These are phyloP conservation scores for Rosa rugosa DNA, from an alignment of 306 rosid species.

Conservation along the genomic window DNA sequence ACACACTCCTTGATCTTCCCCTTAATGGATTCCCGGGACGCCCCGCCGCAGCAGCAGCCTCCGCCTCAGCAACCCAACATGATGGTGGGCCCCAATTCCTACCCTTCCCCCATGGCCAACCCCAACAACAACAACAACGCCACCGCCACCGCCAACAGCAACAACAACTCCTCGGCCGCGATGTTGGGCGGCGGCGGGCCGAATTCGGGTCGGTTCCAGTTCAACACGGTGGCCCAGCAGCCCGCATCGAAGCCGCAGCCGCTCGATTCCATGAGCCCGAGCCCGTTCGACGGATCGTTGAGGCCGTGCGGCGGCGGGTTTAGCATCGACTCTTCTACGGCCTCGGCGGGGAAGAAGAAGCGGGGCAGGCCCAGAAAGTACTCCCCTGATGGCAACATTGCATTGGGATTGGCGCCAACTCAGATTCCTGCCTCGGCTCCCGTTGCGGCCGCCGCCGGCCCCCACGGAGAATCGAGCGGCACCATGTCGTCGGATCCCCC, in stretches of 20 bases:
- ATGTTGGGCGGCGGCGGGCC: slow-evolving; percentile 39
- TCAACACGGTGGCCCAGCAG: slow-evolving; percentile 37
- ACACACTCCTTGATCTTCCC: slow-evolving; percentile 2
- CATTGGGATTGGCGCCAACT: slow-evolving; percentile 55
- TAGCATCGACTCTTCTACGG: slow-evolving; percentile 34
- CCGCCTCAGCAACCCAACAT: slow-evolving; percentile 38
- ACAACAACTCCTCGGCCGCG: slow-evolving; percentile 20
- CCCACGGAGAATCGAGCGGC: slow-evolving; percentile 51
- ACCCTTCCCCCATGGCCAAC: slow-evolving; percentile 34
- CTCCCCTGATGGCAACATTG: slow-evolving; percentile 72
- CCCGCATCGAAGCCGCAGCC: slow-evolving; percentile 36
- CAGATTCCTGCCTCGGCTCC: slow-evolving; percentile 39
- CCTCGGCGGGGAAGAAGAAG: slow-evolving; percentile 55
- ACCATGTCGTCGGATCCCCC: slow-evolving; percentile 58
- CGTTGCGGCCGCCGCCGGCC: background rate
- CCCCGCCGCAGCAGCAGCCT: slow-evolving; percentile 24
- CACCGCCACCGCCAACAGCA: background rate
- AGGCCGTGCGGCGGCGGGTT: slow-evolving; percentile 40
- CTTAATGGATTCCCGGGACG: slow-evolving; percentile 75
- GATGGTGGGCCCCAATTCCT: slow-evolving; percentile 54
- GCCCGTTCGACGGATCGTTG: slow-evolving; percentile 55
- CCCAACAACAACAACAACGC: slow-evolving; percentile 29
- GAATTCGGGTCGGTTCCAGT: slow-evolving; percentile 51
- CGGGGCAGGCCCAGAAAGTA: slow-evolving; percentile 91
- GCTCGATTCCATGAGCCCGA: slow-evolving; percentile 41